These are phyloP conservation scores for Erodium trifolium DNA, from an alignment of 441 rosid genomes.

Conservation along the genomic window DNA sequence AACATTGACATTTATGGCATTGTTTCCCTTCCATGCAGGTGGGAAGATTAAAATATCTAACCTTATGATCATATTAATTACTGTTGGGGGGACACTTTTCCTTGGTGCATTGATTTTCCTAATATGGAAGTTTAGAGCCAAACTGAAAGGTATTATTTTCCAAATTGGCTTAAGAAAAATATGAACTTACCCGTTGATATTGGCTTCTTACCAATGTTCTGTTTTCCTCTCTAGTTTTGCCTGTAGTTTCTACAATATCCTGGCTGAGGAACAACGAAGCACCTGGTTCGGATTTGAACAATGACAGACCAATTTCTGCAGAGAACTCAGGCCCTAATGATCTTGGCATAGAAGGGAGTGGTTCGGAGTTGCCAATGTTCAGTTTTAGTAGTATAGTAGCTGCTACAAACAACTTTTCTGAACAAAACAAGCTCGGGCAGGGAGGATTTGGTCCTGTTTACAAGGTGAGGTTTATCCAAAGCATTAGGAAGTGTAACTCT, in stretches of 20 bases:
- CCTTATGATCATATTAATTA: constrained; percentile 26
- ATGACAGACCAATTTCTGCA: no score
- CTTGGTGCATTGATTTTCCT: constrained; percentile 4
- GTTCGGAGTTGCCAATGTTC: constrained; percentile 51
- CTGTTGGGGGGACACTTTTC: constrained; percentile 27
- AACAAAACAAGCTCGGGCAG: constrained; percentile 65
- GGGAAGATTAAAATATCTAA: constrained; percentile 14
- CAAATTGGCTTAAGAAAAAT: no score
- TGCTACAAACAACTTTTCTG: constrained; percentile 65
- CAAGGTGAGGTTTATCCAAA: constrained; percentile 38
- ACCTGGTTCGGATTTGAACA: no score
- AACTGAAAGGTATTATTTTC: constrained; percentile 34
- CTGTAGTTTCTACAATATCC: constrained; percentile 23
- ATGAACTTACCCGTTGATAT: no score
- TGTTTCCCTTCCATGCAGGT: constrained; percentile 21
- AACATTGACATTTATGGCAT: neutral
- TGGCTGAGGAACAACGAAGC: constrained; percentile 33
- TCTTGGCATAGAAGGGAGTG: neutral
- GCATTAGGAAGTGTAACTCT: neutral
- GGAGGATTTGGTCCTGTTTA: constrained; percentile 59
- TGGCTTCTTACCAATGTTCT: constrained; percentile 4
- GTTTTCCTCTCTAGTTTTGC: constrained; percentile 15
- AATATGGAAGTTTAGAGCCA: constrained; percentile 42
- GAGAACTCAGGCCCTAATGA: no score
- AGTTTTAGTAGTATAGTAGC: constrained; percentile 35